A percentile compares a stretch with the other conserved stretches of the same genome.
Evolutionary conservation across 495 filamentous ascomycete genomes (phyloP).

Genomic region (Tricharina praecox): DNA sequence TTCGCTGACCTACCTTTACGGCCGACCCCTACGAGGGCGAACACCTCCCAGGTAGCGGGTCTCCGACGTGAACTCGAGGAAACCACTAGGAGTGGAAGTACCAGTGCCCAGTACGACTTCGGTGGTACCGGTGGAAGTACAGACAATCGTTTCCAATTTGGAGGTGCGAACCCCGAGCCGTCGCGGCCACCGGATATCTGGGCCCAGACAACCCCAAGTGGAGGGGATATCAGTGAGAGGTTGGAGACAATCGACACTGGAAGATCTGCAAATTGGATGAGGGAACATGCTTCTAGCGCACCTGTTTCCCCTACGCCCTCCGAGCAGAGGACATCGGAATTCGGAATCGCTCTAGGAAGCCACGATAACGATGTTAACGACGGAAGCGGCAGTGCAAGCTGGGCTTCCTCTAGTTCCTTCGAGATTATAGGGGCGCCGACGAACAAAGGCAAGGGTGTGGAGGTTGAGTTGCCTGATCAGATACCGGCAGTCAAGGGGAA

Average conservation of each 20-base stretch:
- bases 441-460: conserved; percentile 30
- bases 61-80: conserved; percentile 31
- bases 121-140: conserved; percentile 5
- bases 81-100: conserved; percentile 5
- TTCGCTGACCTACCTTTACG: neutral
- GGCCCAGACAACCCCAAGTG: neutral
- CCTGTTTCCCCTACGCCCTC: neutral
- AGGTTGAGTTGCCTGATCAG: conserved; percentile 1
- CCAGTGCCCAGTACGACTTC: conserved; percentile 6
- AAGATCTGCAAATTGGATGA: neutral
- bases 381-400: neutral
- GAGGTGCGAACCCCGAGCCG: conserved; percentile 7
- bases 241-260: conserved; percentile 5
- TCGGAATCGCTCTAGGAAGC: neutral
- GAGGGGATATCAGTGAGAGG: conserved; percentile 3
- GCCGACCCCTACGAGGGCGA: conserved; percentile 16
- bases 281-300: neutral
- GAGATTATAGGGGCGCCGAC: conserved; percentile 7
- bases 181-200: neutral
- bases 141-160: conserved; percentile 8
- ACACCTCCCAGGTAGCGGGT: conserved; percentile 27
- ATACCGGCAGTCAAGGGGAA: neutral
- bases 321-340: neutral
- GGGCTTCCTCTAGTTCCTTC: conserved; percentile 2
- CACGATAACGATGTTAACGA: conserved; percentile 23